These are phyloP conservation scores for Trichophyton benhamiae DNA, from an alignment of 2,329 filamentous ascomycete species.

Conservation along the genomic window DNA sequence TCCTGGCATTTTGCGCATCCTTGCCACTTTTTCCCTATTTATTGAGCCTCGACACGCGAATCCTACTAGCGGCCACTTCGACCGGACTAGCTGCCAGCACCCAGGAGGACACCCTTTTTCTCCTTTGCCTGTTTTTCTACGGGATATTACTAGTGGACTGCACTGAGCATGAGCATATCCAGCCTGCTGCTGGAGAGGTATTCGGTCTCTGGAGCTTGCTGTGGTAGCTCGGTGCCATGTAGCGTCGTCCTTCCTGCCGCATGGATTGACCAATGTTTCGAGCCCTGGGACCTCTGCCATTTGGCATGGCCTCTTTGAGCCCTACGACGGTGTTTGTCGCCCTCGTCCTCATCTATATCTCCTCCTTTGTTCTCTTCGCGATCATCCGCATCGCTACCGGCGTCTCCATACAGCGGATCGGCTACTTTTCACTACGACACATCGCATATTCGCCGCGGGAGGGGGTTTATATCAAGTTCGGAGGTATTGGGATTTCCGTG, in stretches of 20 bases:
- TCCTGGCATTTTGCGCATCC: not conserved
- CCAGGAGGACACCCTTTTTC: not conserved
- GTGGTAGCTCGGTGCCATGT: slow-evolving; percentile 1
- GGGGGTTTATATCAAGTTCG: slow-evolving; percentile 78
- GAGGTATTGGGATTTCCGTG: slow-evolving; percentile 73
- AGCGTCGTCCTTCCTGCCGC: slow-evolving; percentile 3
- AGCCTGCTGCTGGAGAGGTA: not conserved
- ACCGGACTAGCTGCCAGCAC: not conserved
- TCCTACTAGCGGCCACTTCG: not conserved
- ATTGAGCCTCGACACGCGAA: not conserved
- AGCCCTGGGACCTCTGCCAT: slow-evolving; percentile 4
- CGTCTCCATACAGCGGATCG: slow-evolving; percentile 87
- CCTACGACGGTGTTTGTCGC: slow-evolving; percentile 80
- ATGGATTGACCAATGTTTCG: slow-evolving; percentile 5
- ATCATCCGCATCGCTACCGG: slow-evolving; percentile 85
- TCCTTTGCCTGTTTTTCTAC: not conserved
- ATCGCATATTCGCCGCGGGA: slow-evolving; percentile 82
- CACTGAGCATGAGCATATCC: not conserved
- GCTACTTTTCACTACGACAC: slow-evolving; percentile 80
- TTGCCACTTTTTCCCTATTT: not conserved
- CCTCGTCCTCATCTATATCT: slow-evolving; percentile 73
- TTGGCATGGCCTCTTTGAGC: slow-evolving; percentile 35
- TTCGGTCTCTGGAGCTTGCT: not conserved
- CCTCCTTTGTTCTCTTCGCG: slow-evolving; percentile 86
- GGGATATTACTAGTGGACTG: not conserved